Evolutionary conservation across 2,329 filamentous ascomycete genomes (phyloP), one percentile per base, ranked within the genome.

Genomic region (Lasiodiplodia sp.): DNA sequence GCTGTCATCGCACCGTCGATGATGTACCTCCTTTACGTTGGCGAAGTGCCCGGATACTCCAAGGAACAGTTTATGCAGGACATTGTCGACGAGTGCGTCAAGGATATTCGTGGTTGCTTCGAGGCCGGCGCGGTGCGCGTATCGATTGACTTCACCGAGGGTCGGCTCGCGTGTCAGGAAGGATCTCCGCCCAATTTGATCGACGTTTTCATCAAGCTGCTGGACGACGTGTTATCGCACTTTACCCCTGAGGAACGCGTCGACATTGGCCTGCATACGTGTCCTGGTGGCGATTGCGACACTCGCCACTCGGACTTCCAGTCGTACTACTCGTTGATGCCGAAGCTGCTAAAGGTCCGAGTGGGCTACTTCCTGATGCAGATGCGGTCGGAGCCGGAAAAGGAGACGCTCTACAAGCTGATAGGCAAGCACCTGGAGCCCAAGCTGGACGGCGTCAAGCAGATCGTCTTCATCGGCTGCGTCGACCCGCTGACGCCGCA

Each of bases 131-230:
- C 65, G n/a, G 65, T 67, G 4, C 65, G 65, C 6, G 65, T 67
- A 11, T 67, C 65, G 12, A 67, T 67, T n/a, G 65, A 67, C 56
- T 67, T 67, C 44, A 67, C 65, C 55, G 65, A 67, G 56, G 65
- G 65, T 11, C 65, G 65, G 4, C 56, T 67, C 53, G 65, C 65
- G 14, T 67, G 65, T 55, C 65, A 67, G 56, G 65, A 51, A 10
- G 65, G 65, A 5, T 67, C 65, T 18, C 65, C 65, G 10, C 65
- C 65, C 11, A 60, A 67, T 14, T 31, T 67, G 44, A 67, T 67
- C 25, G 65, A 67, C 65, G 55, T 67, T 10, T 67, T 67, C 21
- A 40, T 58, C 6, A 21, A 67, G 55, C 55, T 67, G 40, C 52
- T 67, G 28, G 65, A 67, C 65, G 65, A 37, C 65, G 65, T 67